These are phyloP conservation scores for Plasmodium billcollinsi DNA, from an alignment of 169 alveolate genomes.

Conservation along the genomic window DNA sequence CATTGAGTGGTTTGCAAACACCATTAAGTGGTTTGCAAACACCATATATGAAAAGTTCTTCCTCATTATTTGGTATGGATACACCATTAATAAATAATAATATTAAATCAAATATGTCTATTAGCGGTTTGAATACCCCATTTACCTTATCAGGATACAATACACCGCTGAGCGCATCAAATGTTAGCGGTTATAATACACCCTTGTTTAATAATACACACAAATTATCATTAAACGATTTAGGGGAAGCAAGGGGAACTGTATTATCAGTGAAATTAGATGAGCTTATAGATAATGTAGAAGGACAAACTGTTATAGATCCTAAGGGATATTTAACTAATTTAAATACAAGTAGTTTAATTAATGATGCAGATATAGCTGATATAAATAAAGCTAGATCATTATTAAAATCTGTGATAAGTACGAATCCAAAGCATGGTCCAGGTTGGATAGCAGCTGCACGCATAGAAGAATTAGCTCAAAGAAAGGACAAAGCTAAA, in stretches of 20 bases:
- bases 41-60: slow-evolving; percentile 70
- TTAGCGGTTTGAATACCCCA: slow-evolving; percentile 38
- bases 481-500: slow-evolving; percentile 95
- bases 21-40: slow-evolving; percentile 91
- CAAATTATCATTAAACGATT: slow-evolving; percentile 84
- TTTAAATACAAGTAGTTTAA: slow-evolving; percentile 86
- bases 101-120: neutral
- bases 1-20: slow-evolving; percentile 87
- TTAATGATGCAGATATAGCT: slow-evolving; percentile 93
- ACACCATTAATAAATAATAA: slow-evolving; percentile 29
- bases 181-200: slow-evolving; percentile 83
- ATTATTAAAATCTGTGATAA: slow-evolving; percentile 91
- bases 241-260: slow-evolving; percentile 95
- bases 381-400: slow-evolving; percentile 96
- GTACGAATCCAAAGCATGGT: slow-evolving; percentile 96
- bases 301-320: slow-evolving; percentile 97
- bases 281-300: slow-evolving; percentile 93
- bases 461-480: slow-evolving; percentile 97
- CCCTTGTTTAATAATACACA: slow-evolving; percentile 28
- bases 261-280: slow-evolving; percentile 94
- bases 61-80: slow-evolving; percentile 34
- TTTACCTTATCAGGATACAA: slow-evolving; percentile 55
- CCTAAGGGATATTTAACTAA: slow-evolving; percentile 96
- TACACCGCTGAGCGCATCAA: slow-evolving; percentile 82
- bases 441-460: slow-evolving; percentile 99